Evolutionary conservation across 345 rosid species (phyloP).

Genomic region (Aegle marmelos): DNA sequence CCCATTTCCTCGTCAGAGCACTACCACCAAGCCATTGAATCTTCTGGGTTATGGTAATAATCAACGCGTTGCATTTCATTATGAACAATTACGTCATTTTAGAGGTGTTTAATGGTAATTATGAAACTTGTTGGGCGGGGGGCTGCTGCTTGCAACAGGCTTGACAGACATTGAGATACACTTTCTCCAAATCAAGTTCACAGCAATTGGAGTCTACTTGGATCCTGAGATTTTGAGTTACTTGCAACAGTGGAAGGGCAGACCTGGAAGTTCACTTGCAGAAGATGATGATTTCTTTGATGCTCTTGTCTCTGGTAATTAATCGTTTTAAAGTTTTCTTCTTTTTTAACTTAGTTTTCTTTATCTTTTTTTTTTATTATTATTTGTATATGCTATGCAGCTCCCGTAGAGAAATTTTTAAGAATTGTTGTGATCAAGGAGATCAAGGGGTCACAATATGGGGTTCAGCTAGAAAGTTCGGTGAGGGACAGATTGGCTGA

Average conservation of each 20-base stretch:
- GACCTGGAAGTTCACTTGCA: constrained; percentile 50
- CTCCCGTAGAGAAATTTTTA: constrained; percentile 62
- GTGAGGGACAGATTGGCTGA: constrained; percentile 88
- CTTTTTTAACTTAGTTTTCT: background rate
- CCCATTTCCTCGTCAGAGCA: constrained; percentile 62
- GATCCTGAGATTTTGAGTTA: constrained; percentile 59
- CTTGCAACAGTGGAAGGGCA: constrained; percentile 77
- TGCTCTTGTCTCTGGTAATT: constrained; percentile 64
- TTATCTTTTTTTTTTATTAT: too few species aligned
- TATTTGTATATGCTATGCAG: constrained; percentile 22
- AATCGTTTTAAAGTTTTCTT: background rate
- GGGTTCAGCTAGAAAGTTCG: constrained; percentile 71
- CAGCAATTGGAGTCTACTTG: constrained; percentile 86
- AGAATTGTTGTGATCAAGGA: constrained; percentile 91
- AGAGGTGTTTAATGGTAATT: too few species aligned
- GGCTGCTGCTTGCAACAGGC: constrained; percentile 11
- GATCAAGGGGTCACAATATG: constrained; percentile 92
- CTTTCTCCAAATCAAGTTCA: constrained; percentile 89
- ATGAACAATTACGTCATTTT: too few species aligned
- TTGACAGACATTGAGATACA: constrained; percentile 91
- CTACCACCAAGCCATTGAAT: constrained; percentile 56
- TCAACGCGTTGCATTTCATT: background rate
- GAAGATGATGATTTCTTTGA: constrained; percentile 79
- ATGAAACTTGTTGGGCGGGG: background rate
- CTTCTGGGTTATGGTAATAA: constrained; percentile 66